Percentiles rank a stretch among this genome's conserved stretches.
Evolutionary conservation across 345 rosid species (phyloP).

Genomic region (Ailanthus altissimus): DNA sequence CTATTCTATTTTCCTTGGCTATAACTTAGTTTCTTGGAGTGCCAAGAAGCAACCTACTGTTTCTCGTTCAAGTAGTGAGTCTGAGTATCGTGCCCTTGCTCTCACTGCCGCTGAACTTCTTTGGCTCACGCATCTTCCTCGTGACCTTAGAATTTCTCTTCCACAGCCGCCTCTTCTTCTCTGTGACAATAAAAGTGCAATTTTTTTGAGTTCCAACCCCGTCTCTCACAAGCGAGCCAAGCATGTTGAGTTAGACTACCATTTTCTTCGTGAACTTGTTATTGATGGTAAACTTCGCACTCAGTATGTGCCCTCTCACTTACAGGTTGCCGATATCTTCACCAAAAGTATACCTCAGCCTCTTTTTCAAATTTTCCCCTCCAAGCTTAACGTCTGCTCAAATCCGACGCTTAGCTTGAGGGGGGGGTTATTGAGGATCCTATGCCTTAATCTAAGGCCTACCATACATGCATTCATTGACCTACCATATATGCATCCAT

Average conservation of each 20-base stretch:
- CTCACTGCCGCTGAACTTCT: background rate
- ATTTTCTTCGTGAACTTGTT: slow-evolving; percentile 20
- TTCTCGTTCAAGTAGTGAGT: slow-evolving; percentile 3
- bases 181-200: slow-evolving; percentile 17
- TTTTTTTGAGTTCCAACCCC: background rate
- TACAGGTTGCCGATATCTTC: slow-evolving; percentile 10
- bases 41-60: too few relatives aligned
- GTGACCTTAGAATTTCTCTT: background rate
- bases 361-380: background rate
- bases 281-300: background rate
- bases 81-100: slow-evolving; percentile 9
- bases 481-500: too few relatives aligned
- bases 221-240: background rate
- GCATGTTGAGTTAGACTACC: slow-evolving; percentile 8
- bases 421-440: background rate
- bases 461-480: too few relatives aligned
- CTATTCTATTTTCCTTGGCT: too few relatives aligned
- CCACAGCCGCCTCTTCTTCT: background rate
- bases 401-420: slow-evolving; percentile 2
- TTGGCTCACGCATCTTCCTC: slow-evolving; percentile 12
- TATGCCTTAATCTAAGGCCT: too few relatives aligned
- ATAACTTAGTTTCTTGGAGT: too few relatives aligned
- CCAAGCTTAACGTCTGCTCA: background rate
- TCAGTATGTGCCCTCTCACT: too few relatives aligned
- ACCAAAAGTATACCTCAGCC: slow-evolving; percentile 11